phyloP scores from a whole-genome alignment of 192 early-diverging fungal genomes.

The Coemansia sp. region DNA sequence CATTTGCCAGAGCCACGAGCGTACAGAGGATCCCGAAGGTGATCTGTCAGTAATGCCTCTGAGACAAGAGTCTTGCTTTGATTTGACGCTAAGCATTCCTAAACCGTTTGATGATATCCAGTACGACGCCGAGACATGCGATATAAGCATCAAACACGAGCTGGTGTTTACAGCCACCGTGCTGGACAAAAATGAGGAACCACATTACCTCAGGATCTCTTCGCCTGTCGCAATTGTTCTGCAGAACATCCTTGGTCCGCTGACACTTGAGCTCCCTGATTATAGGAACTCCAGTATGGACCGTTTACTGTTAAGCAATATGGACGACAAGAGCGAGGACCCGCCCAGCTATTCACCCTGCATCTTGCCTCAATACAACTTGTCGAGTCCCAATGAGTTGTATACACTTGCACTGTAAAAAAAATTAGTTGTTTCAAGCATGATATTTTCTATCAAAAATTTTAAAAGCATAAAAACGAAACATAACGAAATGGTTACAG shows the following conservation, averaged over 20 bases:
- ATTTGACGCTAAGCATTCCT: constrained; percentile 28
- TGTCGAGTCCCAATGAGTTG: not conserved
- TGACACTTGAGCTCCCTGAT: constrained; percentile 29
- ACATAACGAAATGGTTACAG: not conserved
- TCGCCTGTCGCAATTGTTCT: constrained; percentile 27
- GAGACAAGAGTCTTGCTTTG: constrained; percentile 25
- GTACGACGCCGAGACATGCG: constrained; percentile 33
- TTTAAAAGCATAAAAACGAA: not conserved
- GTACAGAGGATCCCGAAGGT: constrained; percentile 6
- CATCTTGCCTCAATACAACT: not conserved
- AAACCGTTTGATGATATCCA: constrained; percentile 27
- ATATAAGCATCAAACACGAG: constrained; percentile 33
- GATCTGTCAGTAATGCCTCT: constrained; percentile 16
- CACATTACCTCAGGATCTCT: constrained; percentile 34
- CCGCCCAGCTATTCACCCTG: not conserved
- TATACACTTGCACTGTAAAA: not conserved
- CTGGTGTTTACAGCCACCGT: constrained; percentile 42
- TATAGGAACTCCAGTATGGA: constrained; percentile 26
- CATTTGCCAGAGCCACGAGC: constrained; percentile 12
- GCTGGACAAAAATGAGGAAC: constrained; percentile 18
- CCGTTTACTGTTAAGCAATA: constrained; percentile 24
- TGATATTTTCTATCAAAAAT: not conserved
- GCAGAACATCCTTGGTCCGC: constrained; percentile 12
- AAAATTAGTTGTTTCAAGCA: not conserved
- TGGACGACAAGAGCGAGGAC: not conserved